Evolutionary conservation across 2,329 filamentous ascomycete species (phyloP).

Genomic region (Fusarium xylarioides): DNA sequence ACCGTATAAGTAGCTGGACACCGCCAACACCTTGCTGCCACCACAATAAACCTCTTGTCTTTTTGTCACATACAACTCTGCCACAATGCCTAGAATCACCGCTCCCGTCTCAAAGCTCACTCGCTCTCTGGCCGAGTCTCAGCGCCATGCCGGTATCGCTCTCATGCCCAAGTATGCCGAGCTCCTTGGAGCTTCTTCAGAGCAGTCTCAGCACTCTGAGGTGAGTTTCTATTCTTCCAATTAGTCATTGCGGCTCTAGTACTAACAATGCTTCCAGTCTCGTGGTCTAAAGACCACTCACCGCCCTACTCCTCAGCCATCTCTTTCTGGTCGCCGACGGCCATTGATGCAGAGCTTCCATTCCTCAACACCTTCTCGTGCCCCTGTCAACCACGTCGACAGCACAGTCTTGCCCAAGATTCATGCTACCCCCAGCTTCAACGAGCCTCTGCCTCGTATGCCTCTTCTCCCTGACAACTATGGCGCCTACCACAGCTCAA

Average conservation of each 20-base stretch:
- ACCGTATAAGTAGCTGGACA: slow-evolving; percentile 32
- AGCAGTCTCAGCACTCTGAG: slow-evolving; percentile 48
- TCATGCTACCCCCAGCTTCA: slow-evolving; percentile 42
- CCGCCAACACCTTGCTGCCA: neutral
- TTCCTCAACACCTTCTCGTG: slow-evolving; percentile 55
- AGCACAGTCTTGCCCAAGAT: slow-evolving; percentile 62
- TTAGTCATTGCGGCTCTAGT: neutral
- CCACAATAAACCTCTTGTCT: neutral
- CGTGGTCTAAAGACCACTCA: slow-evolving; percentile 58
- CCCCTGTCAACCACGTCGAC: slow-evolving; percentile 57
- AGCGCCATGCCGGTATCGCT: slow-evolving; percentile 51
- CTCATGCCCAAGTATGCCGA: slow-evolving; percentile 61
- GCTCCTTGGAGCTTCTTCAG: slow-evolving; percentile 49
- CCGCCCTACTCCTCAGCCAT: slow-evolving; percentile 57
- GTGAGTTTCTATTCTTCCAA: slow-evolving; percentile 45
- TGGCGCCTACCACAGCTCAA: slow-evolving; percentile 51
- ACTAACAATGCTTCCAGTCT: slow-evolving; percentile 42
- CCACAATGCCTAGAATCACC: slow-evolving; percentile 59
- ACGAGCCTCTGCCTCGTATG: slow-evolving; percentile 59
- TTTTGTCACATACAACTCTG: neutral
- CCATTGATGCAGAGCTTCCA: slow-evolving; percentile 73
- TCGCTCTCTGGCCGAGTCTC: slow-evolving; percentile 56
- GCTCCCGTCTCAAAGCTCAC: slow-evolving; percentile 60
- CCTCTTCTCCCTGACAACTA: slow-evolving; percentile 70
- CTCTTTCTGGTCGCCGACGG: slow-evolving; percentile 56